Conservation (phyloP, 2,329 filamentous ascomycete species). For the Epichloe festucae region DNA sequence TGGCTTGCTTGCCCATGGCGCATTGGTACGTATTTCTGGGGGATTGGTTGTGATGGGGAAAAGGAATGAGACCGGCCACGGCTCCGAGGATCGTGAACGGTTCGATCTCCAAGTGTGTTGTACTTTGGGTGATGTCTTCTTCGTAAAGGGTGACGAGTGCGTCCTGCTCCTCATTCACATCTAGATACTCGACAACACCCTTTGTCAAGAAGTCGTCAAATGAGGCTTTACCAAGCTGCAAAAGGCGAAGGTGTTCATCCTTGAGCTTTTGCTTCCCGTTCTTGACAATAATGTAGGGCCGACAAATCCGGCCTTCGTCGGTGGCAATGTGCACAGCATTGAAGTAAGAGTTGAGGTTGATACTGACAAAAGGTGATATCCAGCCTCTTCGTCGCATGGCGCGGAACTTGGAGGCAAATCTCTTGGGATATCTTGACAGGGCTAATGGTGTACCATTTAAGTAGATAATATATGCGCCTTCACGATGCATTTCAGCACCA, state of each 20-base stretch:
- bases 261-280: constrained; percentile 73
- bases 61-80: constrained; percentile 91
- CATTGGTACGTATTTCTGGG: constrained; percentile 98
- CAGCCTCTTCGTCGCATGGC: constrained; percentile 78
- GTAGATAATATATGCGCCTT: constrained; percentile 79
- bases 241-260: constrained; percentile 60
- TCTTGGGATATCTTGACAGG: constrained; percentile 71
- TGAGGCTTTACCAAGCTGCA: constrained; percentile 71
- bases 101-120: constrained; percentile 94
- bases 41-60: constrained; percentile 97
- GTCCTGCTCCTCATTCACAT: constrained; percentile 98
- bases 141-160: constrained; percentile 87
- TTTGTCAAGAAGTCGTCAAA: constrained; percentile 91
- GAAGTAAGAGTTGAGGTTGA: constrained; percentile 90
- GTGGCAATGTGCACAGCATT: constrained; percentile 89
- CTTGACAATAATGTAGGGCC: constrained; percentile 90
- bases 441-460: constrained; percentile 93
- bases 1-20: constrained; percentile 99
- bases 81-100: constrained; percentile 94
- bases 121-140: constrained; percentile 65
- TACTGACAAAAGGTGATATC: constrained; percentile 92
- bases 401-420: constrained; percentile 75
- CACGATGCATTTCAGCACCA: constrained; percentile 74
- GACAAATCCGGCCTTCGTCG: constrained; percentile 91
- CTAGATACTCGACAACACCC: constrained; percentile 89